Base-by-base conservation (phyloP, 352 stramenopile species). In the Peronospora destructor region DNA sequence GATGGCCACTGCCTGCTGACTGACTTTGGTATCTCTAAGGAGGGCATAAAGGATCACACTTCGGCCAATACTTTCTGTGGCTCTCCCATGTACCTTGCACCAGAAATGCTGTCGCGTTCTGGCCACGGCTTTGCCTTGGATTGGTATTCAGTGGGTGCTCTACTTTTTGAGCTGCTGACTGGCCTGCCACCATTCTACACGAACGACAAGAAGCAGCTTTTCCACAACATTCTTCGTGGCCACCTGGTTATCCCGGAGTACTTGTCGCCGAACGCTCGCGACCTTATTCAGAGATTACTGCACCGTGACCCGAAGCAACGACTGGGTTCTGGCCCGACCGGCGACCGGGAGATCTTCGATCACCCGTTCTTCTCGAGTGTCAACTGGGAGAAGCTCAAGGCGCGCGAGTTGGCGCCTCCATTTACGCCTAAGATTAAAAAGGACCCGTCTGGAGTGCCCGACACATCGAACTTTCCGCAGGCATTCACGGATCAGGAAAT, bases 171-270 rank as follows among this genome's bases (percentile, higher is more conserved):
- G 62, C 39, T 92, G 35, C 63, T 92, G 10, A 92, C 81, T n/a
- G 78, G 81, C 21, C 64, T 90, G 5, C 78, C 81, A n/a, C 81
- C 81, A 30, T 92, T 89, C 55, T 92, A 90, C 68, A 89, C 77
- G 49, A 91, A 91, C 59, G 79, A 91, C 59, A 89, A 91, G 69
- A 91, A 93, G 52, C 79, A 91, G 51, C 57, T 93, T n/a, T 93
- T 93, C 61, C 82, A 93, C 72, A 93, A 93, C 64, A 93, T 93
- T 55, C 57, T 93, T 2, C 82, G 78, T 45, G 79, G 82, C 7
- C 76, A 93, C 52, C 35, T 93, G 25, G 77, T 84, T 17, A 87
- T 93, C 35, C 79, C 82, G 0, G 75, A 89, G 45, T 87, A 89
- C 49, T 51, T 93, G 44, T 88, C 75, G 9, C 61, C 68, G 11